Conservation (phyloP, 176 grass and related monocot genomes). For the Raddia distichophylla region DNA sequence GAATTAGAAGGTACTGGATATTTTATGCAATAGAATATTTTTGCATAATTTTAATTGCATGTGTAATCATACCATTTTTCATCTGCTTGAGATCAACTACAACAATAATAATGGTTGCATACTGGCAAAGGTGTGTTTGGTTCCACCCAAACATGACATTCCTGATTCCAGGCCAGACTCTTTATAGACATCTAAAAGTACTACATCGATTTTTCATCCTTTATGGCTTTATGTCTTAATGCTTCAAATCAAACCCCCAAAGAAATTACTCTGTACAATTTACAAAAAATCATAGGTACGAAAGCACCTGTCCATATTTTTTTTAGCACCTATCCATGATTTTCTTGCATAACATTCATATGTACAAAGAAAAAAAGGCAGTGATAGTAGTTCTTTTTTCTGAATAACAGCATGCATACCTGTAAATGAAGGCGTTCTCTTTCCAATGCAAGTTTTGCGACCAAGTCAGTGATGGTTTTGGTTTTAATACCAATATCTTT, state of each 20-base stretch:
- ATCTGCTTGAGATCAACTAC: background rate
- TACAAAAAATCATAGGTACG: background rate
- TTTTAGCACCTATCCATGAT: background rate
- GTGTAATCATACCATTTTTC: background rate
- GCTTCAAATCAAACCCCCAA: background rate
- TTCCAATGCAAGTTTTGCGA: slow-evolving; percentile 76
- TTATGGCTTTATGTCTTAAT: background rate
- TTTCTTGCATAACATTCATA: background rate
- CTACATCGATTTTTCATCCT: background rate
- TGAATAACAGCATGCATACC: slow-evolving; percentile 52
- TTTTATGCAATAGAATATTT: background rate
- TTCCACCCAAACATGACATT: background rate
- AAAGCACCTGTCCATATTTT: slow-evolving; percentile 17
- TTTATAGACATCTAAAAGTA: background rate
- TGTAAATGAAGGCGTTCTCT: slow-evolving; percentile 80
- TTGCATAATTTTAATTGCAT: background rate
- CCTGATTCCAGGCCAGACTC: background rate
- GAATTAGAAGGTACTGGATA: background rate
- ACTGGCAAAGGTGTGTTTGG: background rate
- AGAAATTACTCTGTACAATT: background rate
- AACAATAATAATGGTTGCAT: background rate
- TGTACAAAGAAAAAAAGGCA: slow-evolving; percentile 15
- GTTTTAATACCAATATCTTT: slow-evolving; percentile 79
- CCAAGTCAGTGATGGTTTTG: slow-evolving; percentile 73
- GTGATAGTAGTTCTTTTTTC: background rate